These are phyloP conservation scores for Spirogloea muscicola DNA, from an alignment of 139 green algal genomes.

Conservation along the genomic window DNA sequence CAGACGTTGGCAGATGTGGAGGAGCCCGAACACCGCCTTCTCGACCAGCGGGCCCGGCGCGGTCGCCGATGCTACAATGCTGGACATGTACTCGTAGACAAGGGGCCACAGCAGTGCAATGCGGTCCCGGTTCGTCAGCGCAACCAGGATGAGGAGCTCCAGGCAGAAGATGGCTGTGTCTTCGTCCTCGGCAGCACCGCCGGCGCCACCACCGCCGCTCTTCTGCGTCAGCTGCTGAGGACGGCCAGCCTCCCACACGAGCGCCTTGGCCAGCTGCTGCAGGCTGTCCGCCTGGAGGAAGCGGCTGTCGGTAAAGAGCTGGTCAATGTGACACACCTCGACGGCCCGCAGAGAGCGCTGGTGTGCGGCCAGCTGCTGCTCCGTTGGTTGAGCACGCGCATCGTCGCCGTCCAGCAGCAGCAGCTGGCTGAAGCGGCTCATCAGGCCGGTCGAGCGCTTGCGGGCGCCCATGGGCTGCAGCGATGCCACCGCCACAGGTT, in stretches of 20 bases:
- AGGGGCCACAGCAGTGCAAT: slow-evolving; percentile 73
- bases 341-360: slow-evolving; percentile 51
- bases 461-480: not conserved
- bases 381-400: slow-evolving; percentile 39
- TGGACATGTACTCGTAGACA: slow-evolving; percentile 63
- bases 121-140: slow-evolving; percentile 85
- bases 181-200: slow-evolving; percentile 52
- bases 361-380: slow-evolving; percentile 47
- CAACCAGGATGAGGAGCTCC: slow-evolving; percentile 81
- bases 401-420: slow-evolving; percentile 31
- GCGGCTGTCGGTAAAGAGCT: slow-evolving; percentile 82
- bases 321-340: slow-evolving; percentile 69
- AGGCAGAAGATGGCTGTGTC: slow-evolving; percentile 76
- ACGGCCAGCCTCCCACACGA: slow-evolving; percentile 61
- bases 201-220: not conserved
- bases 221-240: not conserved
- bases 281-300: slow-evolving; percentile 78
- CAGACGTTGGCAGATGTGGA: slow-evolving; percentile 81
- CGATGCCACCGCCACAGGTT: not conserved
- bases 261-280: slow-evolving; percentile 72
- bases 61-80: slow-evolving; percentile 51
- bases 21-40: slow-evolving; percentile 75
- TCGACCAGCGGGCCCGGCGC: slow-evolving; percentile 61
- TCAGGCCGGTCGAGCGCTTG: slow-evolving; percentile 12
- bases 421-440: slow-evolving; percentile 51